Evolutionary conservation across 129 eudicot species (phyloP).

Genomic region (Daucus carota): DH1_v3.0 NC_030381.2:47707501-47708000

Average conservation of each 20-base stretch:
- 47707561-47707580: conserved; percentile 13
- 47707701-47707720: conserved; percentile 8
- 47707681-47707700: background rate
- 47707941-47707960: conserved; percentile 10
- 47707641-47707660: conserved; percentile 10
- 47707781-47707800: conserved; percentile 17
- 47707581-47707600: background rate
- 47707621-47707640: background rate
- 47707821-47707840: background rate
- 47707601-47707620: conserved; percentile 9
- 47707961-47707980: conserved; percentile 7
- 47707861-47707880: conserved; percentile 7
- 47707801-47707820: conserved; percentile 6
- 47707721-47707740: conserved; percentile 20
- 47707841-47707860: background rate
- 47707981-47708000: conserved; percentile 54
- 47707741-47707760: conserved; percentile 8
- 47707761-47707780: background rate
- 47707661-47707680: conserved; percentile 12
- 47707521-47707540: background rate
- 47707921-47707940: conserved; percentile 19
- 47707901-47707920: conserved; percentile 2
- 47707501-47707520: conserved; percentile 10
- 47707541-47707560: conserved; percentile 9
- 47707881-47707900: conserved; percentile 4